A percentile compares a stretch with the other conserved stretches of the same genome.
These are phyloP conservation scores for Dentipellis sp. DNA, from an alignment of 768 basidiomycete species.

Conservation along the genomic window DNA sequence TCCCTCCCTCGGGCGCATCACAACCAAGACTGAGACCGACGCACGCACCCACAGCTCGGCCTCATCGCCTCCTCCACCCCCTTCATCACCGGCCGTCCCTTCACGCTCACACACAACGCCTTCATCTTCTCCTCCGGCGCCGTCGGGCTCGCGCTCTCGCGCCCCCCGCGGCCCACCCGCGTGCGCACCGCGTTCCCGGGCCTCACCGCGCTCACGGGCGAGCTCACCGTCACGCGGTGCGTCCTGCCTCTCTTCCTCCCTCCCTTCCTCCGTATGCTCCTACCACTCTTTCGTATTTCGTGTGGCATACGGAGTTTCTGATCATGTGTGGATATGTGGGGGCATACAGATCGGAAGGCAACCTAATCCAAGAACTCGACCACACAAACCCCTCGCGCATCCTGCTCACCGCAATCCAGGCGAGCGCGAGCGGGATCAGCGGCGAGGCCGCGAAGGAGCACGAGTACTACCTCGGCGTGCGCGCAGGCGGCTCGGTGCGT, in stretches of 20 bases:
- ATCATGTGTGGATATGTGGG: too few relatives aligned
- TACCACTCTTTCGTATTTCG: too few relatives aligned
- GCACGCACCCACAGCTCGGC: conserved; percentile 43
- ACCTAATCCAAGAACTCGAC: conserved; percentile 55
- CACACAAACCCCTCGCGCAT: conserved; percentile 49
- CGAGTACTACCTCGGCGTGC: conserved; percentile 45
- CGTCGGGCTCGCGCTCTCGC: conserved; percentile 46
- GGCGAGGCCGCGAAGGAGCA: conserved; percentile 37
- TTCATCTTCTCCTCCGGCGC: conserved; percentile 54
- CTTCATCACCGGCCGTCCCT: conserved; percentile 66
- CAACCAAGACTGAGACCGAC: too few relatives aligned
- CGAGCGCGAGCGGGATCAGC: conserved; percentile 18
- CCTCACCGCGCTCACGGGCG: conserved; percentile 32
- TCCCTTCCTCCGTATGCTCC: too few relatives aligned
- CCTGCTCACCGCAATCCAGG: conserved; percentile 44
- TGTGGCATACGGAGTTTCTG: too few relatives aligned
- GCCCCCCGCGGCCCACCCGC: neutral
- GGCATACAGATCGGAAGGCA: conserved; percentile 68
- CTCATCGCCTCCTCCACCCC: conserved; percentile 68
- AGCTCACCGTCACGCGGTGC: conserved; percentile 45
- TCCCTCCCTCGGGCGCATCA: neutral
- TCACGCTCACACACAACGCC: conserved; percentile 56
- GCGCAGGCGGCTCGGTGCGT: conserved; percentile 16
- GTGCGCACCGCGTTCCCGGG: conserved; percentile 28
- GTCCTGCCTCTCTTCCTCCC: conserved; percentile 16